These are phyloP conservation scores for Exobasidium rhododendri DNA, from an alignment of 1,284 basidiomycete genomes.

Conservation along the genomic window DNA sequence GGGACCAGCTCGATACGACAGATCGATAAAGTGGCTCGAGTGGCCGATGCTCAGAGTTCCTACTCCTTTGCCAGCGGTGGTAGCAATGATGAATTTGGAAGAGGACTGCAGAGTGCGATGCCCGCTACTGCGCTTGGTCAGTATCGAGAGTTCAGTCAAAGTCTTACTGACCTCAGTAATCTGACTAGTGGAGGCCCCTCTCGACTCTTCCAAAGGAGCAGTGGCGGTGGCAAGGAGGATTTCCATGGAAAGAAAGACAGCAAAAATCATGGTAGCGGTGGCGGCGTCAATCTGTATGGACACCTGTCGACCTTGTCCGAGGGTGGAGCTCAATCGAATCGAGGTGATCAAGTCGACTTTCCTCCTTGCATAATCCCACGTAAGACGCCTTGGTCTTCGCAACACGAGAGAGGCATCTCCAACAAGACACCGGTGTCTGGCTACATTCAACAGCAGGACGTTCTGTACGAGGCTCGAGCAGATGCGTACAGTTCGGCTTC, in stretches of 20 bases:
- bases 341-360: neutral
- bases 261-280: neutral
- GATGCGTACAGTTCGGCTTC: neutral
- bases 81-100: neutral
- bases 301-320: constrained; percentile 31
- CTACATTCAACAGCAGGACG: constrained; percentile 20
- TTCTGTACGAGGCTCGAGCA: neutral
- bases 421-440: constrained; percentile 49
- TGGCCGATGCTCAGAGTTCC: neutral
- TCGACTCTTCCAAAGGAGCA: constrained; percentile 1
- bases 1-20: constrained; percentile 51
- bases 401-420: constrained; percentile 39
- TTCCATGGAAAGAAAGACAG: neutral
- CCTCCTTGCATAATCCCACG: neutral
- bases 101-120: constrained; percentile 1
- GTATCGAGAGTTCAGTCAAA: constrained; percentile 30
- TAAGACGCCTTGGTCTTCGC: neutral
- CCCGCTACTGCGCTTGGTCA: constrained; percentile 9
- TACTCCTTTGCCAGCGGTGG: constrained; percentile 8
- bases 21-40: constrained; percentile 31
- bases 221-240: neutral
- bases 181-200: constrained; percentile 8
- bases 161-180: constrained; percentile 34
- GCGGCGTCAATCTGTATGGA: neutral
- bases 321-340: neutral